Conservation (phyloP, 2,329 filamentous ascomycete species). For the Camptophora hylomeconis region DNA sequence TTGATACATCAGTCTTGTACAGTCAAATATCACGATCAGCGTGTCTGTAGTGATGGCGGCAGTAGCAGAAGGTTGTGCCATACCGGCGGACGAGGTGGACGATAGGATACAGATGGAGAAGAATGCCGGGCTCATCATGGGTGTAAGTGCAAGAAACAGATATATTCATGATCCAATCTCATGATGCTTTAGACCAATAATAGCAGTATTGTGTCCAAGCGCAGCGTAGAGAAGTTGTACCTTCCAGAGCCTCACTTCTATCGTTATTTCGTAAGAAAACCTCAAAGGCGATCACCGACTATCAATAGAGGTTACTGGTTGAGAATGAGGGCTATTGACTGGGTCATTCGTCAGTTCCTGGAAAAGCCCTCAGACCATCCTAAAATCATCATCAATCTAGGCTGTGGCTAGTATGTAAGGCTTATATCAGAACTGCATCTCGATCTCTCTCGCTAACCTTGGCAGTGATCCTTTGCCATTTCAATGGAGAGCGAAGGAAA, state of each 20-base stretch:
- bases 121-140: slow-evolving; percentile 42
- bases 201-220: slow-evolving; percentile 83
- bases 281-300: slow-evolving; percentile 68
- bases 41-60: too few relatives aligned
- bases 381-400: slow-evolving; percentile 17
- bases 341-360: slow-evolving; percentile 63
- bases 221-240: slow-evolving; percentile 84
- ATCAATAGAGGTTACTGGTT: slow-evolving; percentile 87
- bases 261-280: slow-evolving; percentile 74
- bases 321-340: slow-evolving; percentile 69
- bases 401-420: slow-evolving; percentile 19
- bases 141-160: slow-evolving; percentile 25
- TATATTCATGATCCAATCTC: slow-evolving; percentile 1
- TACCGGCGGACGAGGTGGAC: slow-evolving; percentile 2
- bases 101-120: slow-evolving; percentile 20
- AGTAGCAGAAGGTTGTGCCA: too few relatives aligned
- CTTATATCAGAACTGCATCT: background rate
- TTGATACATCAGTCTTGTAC: too few relatives aligned
- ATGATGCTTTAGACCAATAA: slow-evolving; percentile 61
- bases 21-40: too few relatives aligned
- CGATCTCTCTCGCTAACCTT: slow-evolving; percentile 3
- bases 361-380: slow-evolving; percentile 29
- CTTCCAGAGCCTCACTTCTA: slow-evolving; percentile 74
- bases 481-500: slow-evolving; percentile 60
- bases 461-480: slow-evolving; percentile 74